phyloP scores from a whole-genome alignment of 164 flowering plant species.

The Dillenia turbinata region DNA sequence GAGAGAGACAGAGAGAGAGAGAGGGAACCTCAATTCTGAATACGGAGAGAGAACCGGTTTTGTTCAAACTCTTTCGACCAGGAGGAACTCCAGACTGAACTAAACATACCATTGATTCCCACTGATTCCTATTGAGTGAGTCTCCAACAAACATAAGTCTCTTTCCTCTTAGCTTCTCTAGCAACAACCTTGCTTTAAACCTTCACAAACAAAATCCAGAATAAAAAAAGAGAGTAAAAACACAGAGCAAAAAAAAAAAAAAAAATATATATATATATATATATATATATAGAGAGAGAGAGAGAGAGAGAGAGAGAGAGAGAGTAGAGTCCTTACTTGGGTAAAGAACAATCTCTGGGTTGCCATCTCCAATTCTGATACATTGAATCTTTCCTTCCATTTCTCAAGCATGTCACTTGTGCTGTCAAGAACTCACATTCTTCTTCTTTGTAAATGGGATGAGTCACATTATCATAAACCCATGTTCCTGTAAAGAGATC shows the following conservation, averaged over 20 bases:
- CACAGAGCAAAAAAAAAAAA: not conserved
- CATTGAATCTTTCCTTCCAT: conserved; percentile 76
- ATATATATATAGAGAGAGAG: not conserved
- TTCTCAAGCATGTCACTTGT: conserved; percentile 84
- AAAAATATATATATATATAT: not conserved
- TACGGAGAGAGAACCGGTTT: conserved; percentile 68
- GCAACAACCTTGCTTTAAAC: conserved; percentile 67
- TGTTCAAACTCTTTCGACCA: conserved; percentile 68
- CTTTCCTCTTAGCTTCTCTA: conserved; percentile 79
- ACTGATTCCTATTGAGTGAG: conserved; percentile 90
- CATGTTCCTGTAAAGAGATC: conserved; percentile 82
- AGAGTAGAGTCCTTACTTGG: conserved; percentile 24
- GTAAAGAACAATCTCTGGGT: conserved; percentile 78
- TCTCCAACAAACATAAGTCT: conserved; percentile 97
- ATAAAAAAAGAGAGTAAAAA: not conserved
- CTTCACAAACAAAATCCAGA: conserved; percentile 24
- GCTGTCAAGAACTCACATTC: conserved; percentile 83
- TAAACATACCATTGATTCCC: conserved; percentile 98
- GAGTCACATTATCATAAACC: conserved; percentile 69
- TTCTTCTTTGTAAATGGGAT: conserved; percentile 79
- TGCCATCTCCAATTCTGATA: conserved; percentile 98
- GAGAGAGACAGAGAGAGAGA: conserved; percentile 6
- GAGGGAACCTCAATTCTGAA: conserved; percentile 69
- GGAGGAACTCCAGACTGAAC: conserved; percentile 75
- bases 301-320: not conserved